Percentiles rank a stretch among this genome's conserved stretches.
phyloP scores from a whole-genome alignment of 495 filamentous ascomycete species.

The Haplographium delicatum region DNA sequence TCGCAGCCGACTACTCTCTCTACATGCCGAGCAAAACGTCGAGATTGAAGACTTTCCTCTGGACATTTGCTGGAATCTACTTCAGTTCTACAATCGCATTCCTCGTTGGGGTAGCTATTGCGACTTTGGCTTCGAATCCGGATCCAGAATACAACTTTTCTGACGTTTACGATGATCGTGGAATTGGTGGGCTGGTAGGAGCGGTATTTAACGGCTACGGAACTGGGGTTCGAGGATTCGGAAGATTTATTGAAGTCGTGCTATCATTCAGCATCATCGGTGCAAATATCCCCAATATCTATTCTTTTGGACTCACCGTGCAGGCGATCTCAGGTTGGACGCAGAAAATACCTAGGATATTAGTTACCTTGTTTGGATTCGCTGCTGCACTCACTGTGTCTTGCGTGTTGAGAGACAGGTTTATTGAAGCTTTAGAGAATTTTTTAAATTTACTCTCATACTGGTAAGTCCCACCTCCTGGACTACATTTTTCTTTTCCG shows the following conservation, averaged over 20 bases:
- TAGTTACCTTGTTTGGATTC: conserved; percentile 24
- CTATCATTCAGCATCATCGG: conserved; percentile 41
- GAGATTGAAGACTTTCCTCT: conserved; percentile 44
- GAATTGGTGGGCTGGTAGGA: conserved; percentile 52
- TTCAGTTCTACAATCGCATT: conserved; percentile 51
- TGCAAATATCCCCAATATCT: conserved; percentile 36
- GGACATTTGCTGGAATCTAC: conserved; percentile 38
- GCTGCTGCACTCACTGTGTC: conserved; percentile 23
- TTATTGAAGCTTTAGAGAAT: conserved; percentile 39
- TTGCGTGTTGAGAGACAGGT: conserved; percentile 35
- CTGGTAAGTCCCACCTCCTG: conserved; percentile 49
- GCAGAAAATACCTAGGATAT: conserved; percentile 5
- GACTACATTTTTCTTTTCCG: neutral
- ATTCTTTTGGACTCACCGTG: conserved; percentile 20
- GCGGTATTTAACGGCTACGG: conserved; percentile 1
- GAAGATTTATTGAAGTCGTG: conserved; percentile 52
- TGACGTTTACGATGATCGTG: conserved; percentile 39
- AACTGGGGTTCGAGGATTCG: conserved; percentile 41
- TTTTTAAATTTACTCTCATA: conserved; percentile 54
- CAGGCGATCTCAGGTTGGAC: conserved; percentile 8
- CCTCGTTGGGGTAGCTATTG: conserved; percentile 44
- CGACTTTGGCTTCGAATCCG: conserved; percentile 39
- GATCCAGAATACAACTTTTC: conserved; percentile 29
- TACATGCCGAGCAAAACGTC: conserved; percentile 48
- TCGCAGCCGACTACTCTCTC: conserved; percentile 55